Conservation (phyloP, 345 rosid genomes). For the Streptanthus diversifolius region DNA sequence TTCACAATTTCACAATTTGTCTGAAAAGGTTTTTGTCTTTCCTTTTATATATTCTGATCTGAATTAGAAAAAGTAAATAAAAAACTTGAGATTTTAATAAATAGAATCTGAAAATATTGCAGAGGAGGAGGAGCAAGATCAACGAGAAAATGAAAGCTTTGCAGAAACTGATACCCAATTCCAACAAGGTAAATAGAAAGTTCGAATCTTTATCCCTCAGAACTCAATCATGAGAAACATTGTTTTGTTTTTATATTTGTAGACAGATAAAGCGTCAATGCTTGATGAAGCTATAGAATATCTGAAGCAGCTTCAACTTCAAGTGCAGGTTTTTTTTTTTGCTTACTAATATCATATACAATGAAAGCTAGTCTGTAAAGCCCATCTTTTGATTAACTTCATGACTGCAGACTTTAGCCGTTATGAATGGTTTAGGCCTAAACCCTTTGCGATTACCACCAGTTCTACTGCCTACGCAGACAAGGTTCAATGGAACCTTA, state of each 20-base stretch:
- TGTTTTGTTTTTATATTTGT: not conserved
- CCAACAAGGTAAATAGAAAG: constrained; percentile 51
- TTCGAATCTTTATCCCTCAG: not conserved
- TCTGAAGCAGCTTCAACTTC: constrained; percentile 81
- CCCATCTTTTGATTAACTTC: not conserved
- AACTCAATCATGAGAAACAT: not conserved
- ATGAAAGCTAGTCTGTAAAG: not conserved
- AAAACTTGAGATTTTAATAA: not conserved
- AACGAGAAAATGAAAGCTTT: constrained; percentile 84
- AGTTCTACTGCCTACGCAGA: constrained; percentile 7
- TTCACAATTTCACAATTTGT: constrained; percentile 71
- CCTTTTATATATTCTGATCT: not conserved
- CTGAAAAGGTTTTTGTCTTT: constrained; percentile 59
- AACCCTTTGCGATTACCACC: constrained; percentile 34
- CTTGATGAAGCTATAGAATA: constrained; percentile 83
- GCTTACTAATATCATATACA: not conserved
- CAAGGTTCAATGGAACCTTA: constrained; percentile 7
- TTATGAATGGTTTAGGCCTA: constrained; percentile 30
- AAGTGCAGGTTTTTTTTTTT: constrained; percentile 52
- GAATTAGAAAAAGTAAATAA: not conserved
- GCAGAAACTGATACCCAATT: constrained; percentile 71
- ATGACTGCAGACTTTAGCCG: constrained; percentile 25
- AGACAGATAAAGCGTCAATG: constrained; percentile 92
- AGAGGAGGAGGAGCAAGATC: constrained; percentile 77
- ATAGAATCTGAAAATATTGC: constrained; percentile 5